Evolutionary conservation across 2,329 filamentous ascomycete genomes (phyloP).

Genomic region (Fusarium bulbicola): DNA sequence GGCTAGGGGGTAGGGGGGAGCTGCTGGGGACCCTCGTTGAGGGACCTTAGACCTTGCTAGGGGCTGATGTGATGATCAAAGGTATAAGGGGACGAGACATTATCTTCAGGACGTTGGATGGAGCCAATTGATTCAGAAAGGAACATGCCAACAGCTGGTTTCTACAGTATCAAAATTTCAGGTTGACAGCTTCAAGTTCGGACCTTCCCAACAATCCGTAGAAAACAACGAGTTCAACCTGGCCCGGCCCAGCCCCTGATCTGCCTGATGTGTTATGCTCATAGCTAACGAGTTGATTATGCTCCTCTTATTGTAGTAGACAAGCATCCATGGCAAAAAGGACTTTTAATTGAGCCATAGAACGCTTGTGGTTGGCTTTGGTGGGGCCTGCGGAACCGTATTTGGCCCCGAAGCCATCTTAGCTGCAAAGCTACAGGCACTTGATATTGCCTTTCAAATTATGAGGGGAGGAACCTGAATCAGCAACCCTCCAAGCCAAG

Average conservation of each 20-base stretch:
- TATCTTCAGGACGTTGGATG: slow-evolving; percentile 1
- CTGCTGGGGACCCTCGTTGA: slow-evolving; percentile 28
- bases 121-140: not conserved
- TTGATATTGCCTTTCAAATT: slow-evolving; percentile 36
- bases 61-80: slow-evolving; percentile 23
- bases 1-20: slow-evolving; percentile 24
- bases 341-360: slow-evolving; percentile 24
- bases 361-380: slow-evolving; percentile 22
- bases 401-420: slow-evolving; percentile 33
- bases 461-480: slow-evolving; percentile 34
- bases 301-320: slow-evolving; percentile 11
- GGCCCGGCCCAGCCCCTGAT: slow-evolving; percentile 5
- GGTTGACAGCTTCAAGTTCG: not conserved
- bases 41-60: slow-evolving; percentile 35
- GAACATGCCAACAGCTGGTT: not conserved
- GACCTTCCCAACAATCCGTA: not conserved
- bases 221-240: not conserved
- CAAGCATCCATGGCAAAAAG: slow-evolving; percentile 26
- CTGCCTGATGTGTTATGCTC: slow-evolving; percentile 8
- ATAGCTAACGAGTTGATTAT: slow-evolving; percentile 10
- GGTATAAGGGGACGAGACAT: slow-evolving; percentile 9
- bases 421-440: slow-evolving; percentile 33
- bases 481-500: slow-evolving; percentile 29
- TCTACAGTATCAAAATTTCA: not conserved
- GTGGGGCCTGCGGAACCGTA: slow-evolving; percentile 29